Evolutionary conservation across 306 rosid genomes (phyloP).

Genomic region (Datisca glomerata): DNA sequence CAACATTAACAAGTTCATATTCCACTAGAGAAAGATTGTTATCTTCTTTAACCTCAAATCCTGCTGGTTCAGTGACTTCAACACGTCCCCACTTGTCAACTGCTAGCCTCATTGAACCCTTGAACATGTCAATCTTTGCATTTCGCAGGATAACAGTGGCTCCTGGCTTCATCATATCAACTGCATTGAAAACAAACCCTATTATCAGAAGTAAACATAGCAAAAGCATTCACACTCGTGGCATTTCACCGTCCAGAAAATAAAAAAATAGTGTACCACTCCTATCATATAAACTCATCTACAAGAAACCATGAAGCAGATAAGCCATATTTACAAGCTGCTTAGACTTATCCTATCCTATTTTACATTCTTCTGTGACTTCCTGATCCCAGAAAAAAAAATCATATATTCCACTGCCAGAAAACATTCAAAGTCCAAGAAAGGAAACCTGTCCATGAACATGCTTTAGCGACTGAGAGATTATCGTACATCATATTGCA

Average conservation of each 20-base stretch:
- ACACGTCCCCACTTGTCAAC: conserved; percentile 89
- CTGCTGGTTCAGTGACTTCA: conserved; percentile 58
- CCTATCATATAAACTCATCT: neutral
- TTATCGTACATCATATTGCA: too few relatives aligned
- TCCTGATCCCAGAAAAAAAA: too few relatives aligned
- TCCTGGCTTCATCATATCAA: conserved; percentile 51
- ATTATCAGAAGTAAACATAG: neutral
- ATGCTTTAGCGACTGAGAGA: too few relatives aligned
- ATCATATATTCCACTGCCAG: too few relatives aligned
- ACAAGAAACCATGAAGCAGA: neutral
- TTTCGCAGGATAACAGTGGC: conserved; percentile 56
- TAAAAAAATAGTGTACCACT: neutral
- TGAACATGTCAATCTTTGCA: conserved; percentile 92
- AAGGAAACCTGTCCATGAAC: too few relatives aligned
- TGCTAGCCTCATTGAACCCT: conserved; percentile 87
- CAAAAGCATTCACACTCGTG: neutral
- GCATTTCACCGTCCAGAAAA: neutral
- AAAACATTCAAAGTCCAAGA: too few relatives aligned
- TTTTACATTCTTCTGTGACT: too few relatives aligned
- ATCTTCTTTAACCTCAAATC: conserved; percentile 62
- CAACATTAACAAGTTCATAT: conserved; percentile 70
- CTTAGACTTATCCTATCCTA: too few relatives aligned
- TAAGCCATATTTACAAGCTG: neutral
- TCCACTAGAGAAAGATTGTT: conserved; percentile 82
- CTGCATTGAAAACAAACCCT: conserved; percentile 25